A percentile compares a stretch with the other conserved stretches of the same genome.
Evolutionary conservation across 2,329 filamentous ascomycete species (phyloP).

Genomic region (Cercospora nicotianae): DNA sequence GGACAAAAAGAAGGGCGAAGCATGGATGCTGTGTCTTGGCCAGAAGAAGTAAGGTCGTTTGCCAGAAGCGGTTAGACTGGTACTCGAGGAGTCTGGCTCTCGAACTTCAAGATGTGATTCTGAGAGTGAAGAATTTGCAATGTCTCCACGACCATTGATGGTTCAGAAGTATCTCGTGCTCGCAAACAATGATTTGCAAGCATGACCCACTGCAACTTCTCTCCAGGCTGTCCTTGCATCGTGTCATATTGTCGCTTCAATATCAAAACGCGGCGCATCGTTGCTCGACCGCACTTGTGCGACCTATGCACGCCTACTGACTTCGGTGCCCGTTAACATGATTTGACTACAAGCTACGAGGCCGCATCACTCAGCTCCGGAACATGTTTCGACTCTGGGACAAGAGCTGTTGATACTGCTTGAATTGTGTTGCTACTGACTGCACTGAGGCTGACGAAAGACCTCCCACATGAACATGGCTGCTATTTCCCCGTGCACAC

Average conservation of each 20-base stretch:
- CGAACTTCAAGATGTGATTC: neutral
- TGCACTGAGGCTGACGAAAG: neutral
- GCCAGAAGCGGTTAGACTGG: neutral
- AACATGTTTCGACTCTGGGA: neutral
- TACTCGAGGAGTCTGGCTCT: neutral
- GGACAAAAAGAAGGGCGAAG: constrained; percentile 7
- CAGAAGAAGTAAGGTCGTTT: constrained; percentile 5
- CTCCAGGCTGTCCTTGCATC: no score
- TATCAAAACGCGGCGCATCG: neutral
- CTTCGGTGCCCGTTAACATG: no score
- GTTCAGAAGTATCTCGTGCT: neutral
- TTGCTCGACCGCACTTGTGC: neutral
- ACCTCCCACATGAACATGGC: neutral
- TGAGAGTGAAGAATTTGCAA: neutral
- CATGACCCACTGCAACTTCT: neutral
- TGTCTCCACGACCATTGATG: neutral
- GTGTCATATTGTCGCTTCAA: neutral
- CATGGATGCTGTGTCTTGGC: constrained; percentile 1
- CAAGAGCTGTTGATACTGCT: neutral
- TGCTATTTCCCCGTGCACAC: neutral
- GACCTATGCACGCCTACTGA: neutral
- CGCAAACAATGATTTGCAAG: neutral
- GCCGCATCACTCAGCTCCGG: no score
- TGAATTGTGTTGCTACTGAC: neutral
- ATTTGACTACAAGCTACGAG: neutral